phyloP scores from a whole-genome alignment of 305 asterid species.

The Rubia tinctorum region DNA sequence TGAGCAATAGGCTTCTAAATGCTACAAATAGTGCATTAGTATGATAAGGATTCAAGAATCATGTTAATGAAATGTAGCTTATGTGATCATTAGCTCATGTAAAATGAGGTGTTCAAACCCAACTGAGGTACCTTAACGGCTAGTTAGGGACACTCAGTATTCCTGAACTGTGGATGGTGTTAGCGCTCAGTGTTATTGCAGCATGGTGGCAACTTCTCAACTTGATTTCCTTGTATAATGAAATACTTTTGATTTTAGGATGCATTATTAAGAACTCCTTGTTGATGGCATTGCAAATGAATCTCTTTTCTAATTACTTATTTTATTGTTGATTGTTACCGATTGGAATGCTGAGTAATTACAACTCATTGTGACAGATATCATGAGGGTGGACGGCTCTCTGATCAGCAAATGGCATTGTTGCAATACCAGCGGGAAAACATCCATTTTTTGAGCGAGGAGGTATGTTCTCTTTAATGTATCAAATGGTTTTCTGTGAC shows the following conservation, averaged over 20 bases:
- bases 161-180: neutral
- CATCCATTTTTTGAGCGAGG: slow-evolving; percentile 95
- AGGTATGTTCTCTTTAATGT: slow-evolving; percentile 43
- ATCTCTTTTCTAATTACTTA: neutral
- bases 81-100: neutral
- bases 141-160: neutral
- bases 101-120: neutral
- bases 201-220: neutral
- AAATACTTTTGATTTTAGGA: slow-evolving; percentile 1
- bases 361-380: slow-evolving; percentile 48
- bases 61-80: neutral
- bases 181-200: neutral
- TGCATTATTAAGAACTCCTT: neutral
- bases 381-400: slow-evolving; percentile 91
- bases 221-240: neutral
- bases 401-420: slow-evolving; percentile 99
- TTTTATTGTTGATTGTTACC: neutral
- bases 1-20: neutral
- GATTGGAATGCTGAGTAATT: slow-evolving; percentile 1
- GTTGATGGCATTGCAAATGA: neutral
- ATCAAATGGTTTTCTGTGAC: slow-evolving; percentile 9
- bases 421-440: slow-evolving; percentile 98
- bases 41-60: neutral
- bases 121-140: neutral
- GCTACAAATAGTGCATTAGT: neutral